Conservation (phyloP, 345 rosid genomes). For the Bruguiera sexangula region DNA sequence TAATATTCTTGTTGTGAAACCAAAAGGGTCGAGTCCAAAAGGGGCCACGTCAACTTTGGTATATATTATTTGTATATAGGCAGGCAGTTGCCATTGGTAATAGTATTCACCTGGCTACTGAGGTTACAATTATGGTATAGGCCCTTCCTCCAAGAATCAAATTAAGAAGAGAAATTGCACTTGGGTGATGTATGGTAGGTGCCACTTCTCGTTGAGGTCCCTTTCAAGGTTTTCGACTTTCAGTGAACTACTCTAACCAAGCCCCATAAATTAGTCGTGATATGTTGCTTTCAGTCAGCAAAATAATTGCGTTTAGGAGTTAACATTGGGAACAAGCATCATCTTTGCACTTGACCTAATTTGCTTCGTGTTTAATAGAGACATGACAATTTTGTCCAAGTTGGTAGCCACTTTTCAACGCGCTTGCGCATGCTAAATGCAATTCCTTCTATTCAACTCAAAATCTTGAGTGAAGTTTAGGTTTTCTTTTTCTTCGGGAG, state of each 20-base stretch:
- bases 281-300: neutral
- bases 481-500: neutral
- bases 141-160: too few species aligned
- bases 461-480: neutral
- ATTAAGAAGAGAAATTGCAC: too few species aligned
- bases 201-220: neutral
- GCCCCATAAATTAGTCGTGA: neutral
- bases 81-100: too few species aligned
- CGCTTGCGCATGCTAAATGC: conserved; percentile 4
- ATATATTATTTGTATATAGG: too few species aligned
- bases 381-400: neutral
- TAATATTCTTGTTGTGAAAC: too few species aligned
- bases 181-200: neutral
- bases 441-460: neutral
- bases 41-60: too few species aligned
- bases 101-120: too few species aligned
- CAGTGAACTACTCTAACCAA: conserved; percentile 15
- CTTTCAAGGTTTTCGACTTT: conserved; percentile 6
- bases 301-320: neutral
- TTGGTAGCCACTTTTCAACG: neutral
- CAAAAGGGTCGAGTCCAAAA: too few species aligned
- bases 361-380: neutral
- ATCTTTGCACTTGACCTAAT: conserved; percentile 12
- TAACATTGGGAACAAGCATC: neutral
- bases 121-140: too few species aligned